Evolutionary conservation across 352 stramenopile species (phyloP).

Genomic region (Pythium pectinolyticum): DNA sequence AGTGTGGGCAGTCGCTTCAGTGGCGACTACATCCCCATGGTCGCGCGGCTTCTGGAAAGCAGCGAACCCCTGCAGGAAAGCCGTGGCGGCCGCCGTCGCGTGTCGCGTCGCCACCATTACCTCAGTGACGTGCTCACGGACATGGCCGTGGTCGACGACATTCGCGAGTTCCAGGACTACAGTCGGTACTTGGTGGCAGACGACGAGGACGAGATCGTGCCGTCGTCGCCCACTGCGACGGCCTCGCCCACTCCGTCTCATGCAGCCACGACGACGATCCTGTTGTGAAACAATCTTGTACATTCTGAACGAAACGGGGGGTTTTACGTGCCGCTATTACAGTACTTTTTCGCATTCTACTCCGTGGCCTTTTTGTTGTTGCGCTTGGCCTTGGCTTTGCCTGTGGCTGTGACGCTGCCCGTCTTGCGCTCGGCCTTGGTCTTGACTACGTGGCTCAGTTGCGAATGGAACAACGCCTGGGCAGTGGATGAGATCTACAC

Average conservation of each 20-base stretch:
- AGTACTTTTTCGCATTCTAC: conserved; percentile 31
- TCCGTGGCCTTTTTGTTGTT: conserved; percentile 58
- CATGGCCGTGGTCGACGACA: conserved; percentile 63
- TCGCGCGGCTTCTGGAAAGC: conserved; percentile 48
- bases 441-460: conserved; percentile 73
- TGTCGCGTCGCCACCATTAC: conserved; percentile 76
- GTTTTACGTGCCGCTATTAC: not conserved
- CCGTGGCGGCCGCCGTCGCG: conserved; percentile 37
- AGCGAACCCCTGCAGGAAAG: conserved; percentile 55
- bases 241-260: not conserved
- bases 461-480: conserved; percentile 65
- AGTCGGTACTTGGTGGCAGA: not conserved
- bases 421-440: conserved; percentile 50
- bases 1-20: conserved; percentile 40
- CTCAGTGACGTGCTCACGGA: conserved; percentile 71
- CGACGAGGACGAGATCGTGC: conserved; percentile 53
- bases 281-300: too few relatives aligned
- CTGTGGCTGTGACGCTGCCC: conserved; percentile 24
- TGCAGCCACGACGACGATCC: too few relatives aligned
- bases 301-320: too few relatives aligned
- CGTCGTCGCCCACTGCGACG: conserved; percentile 40
- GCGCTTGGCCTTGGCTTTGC: conserved; percentile 36
- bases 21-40: conserved; percentile 74
- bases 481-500: conserved; percentile 54
- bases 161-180: conserved; percentile 18